Evolutionary conservation across 2,329 filamentous ascomycete genomes (phyloP), one percentile per base, ranked within the genome.

Genomic region (Pseudocercospora crystallina): DNA sequence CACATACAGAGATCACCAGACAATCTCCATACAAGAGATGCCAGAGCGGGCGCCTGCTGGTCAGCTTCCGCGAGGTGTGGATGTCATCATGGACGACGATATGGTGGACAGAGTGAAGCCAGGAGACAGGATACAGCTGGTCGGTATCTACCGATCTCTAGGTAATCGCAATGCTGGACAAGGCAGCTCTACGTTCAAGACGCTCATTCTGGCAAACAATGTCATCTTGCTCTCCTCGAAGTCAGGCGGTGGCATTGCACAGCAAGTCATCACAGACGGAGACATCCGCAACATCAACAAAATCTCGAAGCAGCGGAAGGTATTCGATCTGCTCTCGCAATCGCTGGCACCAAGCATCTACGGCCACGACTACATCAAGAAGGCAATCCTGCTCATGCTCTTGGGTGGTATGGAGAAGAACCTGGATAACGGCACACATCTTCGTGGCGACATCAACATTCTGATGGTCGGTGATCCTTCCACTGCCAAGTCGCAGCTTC

Each of bases 221-320:
- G 80, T 99, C 49, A 92, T 97, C 39, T 80, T 96, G 31, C 80
- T 99, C 5, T 96, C 94, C 2, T 96, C 92, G 12, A 99, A 99
- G 68, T 95, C 92, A 2, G 92, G 92, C 14, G 94, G 92, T 44
- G 94, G 92, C 31, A 88, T 97, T 61, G 92, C 92, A 0, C 88
- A 95, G 54, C 87, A 90, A 12, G 87, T 84, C 5, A 96, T 99
- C 61, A 97, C 94, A 13, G 94, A 97, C 70, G 94, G 88, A 1
- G 94, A 99, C 67, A 95, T 99, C 67, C 87, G 94, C 63, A 97
- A 99, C 68, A 99, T 99, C 78, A 97, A 97, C 77, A 96, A 95
- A 72, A 81, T 97, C 49, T 80, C 92, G 8, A 99, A 97, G 78
- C 94, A 94, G 72, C 91, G 86, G 73, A 91, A 94, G 57, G 81